Evolutionary conservation across 164 flowering plant genomes (phyloP), one percentile per base, ranked within the genome.

Genomic region (Nymphaea colorata): DNA sequence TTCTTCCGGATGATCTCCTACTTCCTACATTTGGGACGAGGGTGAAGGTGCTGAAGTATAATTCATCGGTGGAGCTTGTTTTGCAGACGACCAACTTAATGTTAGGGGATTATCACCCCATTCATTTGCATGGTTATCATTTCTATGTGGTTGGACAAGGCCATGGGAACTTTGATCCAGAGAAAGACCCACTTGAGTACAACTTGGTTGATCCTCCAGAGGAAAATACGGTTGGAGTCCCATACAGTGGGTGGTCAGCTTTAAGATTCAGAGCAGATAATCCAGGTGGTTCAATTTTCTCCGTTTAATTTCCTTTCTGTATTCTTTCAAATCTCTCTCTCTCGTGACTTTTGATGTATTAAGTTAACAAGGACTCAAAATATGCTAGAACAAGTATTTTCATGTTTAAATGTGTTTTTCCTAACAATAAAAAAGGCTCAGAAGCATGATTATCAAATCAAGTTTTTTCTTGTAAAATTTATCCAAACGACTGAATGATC

Each of bases 221-320:
- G 11, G 10, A 3, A 6, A 82, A 68, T 55, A 82, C 84, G 0
- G 62, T 76, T 41, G 62, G 18, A 2, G 79, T 82, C 7, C 82
- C 84, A 8, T 66, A 0, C 12, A 75, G 72, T 62, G 85, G 85
- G 41, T 82, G 85, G 85, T 69, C 70, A 8, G 68, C 82, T n/a
- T 66, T 82, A 12, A 69, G 83, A 67, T 82, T 78, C 73, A 64
- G 42, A 17, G 82, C 85, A 2, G 15, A 67, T 18, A 80, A 82
- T 18, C 85, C 85, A n/a, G 85, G 85, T 80, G 74, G 47, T 55
- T 16, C 16, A 10, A 8, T 16, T 55, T 16, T 55, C 59, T 8
- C 59, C 16, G 1, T 25, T 25, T 25, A 25, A 25, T 25, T 25
- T 25, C 36, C 36, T 25, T 25, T 25, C 1, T 25, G 36, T 25